Evolutionary conservation across 1,139 yeast genomes (phyloP), one percentile per base, ranked within the genome.

Genomic region (Candida mesenterica): DNA sequence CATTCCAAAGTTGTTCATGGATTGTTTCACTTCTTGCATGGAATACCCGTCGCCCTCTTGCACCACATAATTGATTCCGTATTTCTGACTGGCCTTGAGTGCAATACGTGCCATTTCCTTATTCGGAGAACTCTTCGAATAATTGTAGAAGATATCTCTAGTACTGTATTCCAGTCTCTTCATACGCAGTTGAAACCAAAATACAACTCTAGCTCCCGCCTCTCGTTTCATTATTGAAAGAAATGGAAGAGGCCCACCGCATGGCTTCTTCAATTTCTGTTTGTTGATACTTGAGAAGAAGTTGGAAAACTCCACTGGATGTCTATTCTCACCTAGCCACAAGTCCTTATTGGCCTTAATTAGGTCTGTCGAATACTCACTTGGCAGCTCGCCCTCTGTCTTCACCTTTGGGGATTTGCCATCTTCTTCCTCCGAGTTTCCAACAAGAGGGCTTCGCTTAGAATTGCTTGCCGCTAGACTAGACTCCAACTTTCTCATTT

Each of bases 151-250:
- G 10, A 43, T 30, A 17, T 36, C 34, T 15, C 38, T 36, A 16
- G 37, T 30, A 28, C 34, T 26, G 28, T 26, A 24, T 13, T 33
- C 42, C 12, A 33, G 22, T 13, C 26, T 12, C 28, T 28, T 23
- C 15, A 32, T 26, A 16, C 32, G 33, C 10, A 37, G 37, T n/a
- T 33, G 34, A 27, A 34, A 34, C 24, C 42, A 40, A 43, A 49
- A 50, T 9, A 51, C 38, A 8, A 49, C 30, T 13, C 39, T 30
- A 3, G 45, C 41, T 3, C 56, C 55, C 3, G 49, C 43, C 13
- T 53, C 57, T 29, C 52, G 33, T 27, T 49, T 41, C 51, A 52
- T 48, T 15, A 52, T 34, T 6, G 36, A 32, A 22, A 46, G 27
- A 18, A 49, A 43, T 2, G 48, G 48, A 7, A 33, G 48, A 18